Evolutionary conservation across 202 grass and related monocot genomes (phyloP).

Genomic region (Dendrocalamus latiflorus): DNA sequence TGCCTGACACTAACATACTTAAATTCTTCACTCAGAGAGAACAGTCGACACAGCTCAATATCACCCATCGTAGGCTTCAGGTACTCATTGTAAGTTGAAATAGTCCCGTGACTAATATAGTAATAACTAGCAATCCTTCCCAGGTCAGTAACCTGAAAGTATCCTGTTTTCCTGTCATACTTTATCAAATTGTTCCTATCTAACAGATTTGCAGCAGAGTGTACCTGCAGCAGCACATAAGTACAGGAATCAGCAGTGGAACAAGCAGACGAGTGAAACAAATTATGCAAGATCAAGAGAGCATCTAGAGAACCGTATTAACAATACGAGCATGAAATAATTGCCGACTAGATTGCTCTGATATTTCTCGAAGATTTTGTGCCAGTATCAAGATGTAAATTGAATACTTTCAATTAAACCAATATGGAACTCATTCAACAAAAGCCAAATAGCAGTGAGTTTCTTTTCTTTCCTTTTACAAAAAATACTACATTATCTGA

Average conservation of each 20-base stretch:
- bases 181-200: constrained; percentile 89
- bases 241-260: constrained; percentile 13
- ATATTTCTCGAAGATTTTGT: background rate
- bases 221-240: constrained; percentile 51
- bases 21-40: constrained; percentile 92
- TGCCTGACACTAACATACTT: constrained; percentile 83
- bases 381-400: background rate
- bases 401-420: background rate
- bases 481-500: background rate
- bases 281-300: constrained; percentile 1
- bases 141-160: constrained; percentile 84
- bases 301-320: background rate
- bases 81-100: constrained; percentile 86
- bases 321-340: background rate
- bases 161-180: constrained; percentile 90
- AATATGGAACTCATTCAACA: background rate
- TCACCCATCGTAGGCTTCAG: constrained; percentile 90
- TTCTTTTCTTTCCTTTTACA: background rate
- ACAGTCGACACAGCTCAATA: constrained; percentile 77
- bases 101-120: constrained; percentile 90
- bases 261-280: background rate
- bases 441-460: background rate
- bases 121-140: constrained; percentile 92
- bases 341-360: background rate
- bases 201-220: constrained; percentile 81